These are phyloP conservation scores for Tulasnella sp. DNA, from an alignment of 768 basidiomycete genomes.

Conservation along the genomic window DNA sequence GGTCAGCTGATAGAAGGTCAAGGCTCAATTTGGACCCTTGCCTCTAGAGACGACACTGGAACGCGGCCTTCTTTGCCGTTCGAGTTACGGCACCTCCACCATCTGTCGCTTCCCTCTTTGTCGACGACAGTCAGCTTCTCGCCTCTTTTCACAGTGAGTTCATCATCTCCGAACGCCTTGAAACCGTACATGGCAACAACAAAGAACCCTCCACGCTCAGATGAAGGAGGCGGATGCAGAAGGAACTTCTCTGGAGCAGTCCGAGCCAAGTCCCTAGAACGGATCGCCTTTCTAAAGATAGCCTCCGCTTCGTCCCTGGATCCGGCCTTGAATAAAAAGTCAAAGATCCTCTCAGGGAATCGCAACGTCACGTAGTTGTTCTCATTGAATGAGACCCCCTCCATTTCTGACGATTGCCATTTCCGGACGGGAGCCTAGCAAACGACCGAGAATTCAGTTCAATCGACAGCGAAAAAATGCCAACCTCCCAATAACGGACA, in stretches of 20 bases:
- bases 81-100: slow-evolving; percentile 90
- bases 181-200: slow-evolving; percentile 81
- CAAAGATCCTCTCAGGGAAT: no score
- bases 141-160: slow-evolving; percentile 79
- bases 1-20: slow-evolving; percentile 28
- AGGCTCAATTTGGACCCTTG: slow-evolving; percentile 39
- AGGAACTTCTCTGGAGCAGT: no score
- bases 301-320: slow-evolving; percentile 81
- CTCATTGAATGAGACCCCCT: slow-evolving; percentile 58
- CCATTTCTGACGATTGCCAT: slow-evolving; percentile 75
- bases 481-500: slow-evolving; percentile 47
- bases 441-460: background rate
- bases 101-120: slow-evolving; percentile 79
- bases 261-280: slow-evolving; percentile 54
- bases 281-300: slow-evolving; percentile 73
- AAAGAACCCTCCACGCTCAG: slow-evolving; percentile 42
- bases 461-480: background rate
- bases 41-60: slow-evolving; percentile 92
- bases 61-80: slow-evolving; percentile 84
- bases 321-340: slow-evolving; percentile 79
- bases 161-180: slow-evolving; percentile 80
- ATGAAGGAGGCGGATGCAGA: slow-evolving; percentile 40
- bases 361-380: slow-evolving; percentile 57
- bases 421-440: slow-evolving; percentile 90
- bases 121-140: slow-evolving; percentile 76